Evolutionary conservation across 176 grass and related monocot species (phyloP).

Genomic region (Cymbopogon citratus): DNA sequence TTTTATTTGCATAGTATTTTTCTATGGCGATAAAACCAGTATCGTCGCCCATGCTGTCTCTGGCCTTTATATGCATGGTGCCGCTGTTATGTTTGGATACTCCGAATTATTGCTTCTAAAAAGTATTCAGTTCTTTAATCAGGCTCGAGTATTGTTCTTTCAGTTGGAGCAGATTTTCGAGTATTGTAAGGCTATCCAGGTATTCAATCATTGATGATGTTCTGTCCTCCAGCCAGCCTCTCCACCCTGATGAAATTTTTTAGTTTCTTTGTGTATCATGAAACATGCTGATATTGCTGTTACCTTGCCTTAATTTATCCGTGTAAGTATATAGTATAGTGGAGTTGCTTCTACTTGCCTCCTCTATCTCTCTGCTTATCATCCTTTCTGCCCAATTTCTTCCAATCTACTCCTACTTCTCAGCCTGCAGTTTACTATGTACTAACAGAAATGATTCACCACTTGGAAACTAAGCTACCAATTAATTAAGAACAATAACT

Average conservation of each 20-base stretch:
- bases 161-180: slow-evolving; percentile 33
- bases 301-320: neutral
- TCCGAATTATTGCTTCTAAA: slow-evolving; percentile 24
- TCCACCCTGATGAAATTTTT: neutral
- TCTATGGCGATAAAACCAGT: slow-evolving; percentile 7
- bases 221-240: neutral
- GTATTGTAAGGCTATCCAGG: slow-evolving; percentile 24
- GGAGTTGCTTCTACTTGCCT: neutral
- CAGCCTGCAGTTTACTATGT: neutral
- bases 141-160: slow-evolving; percentile 18
- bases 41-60: slow-evolving; percentile 25
- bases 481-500: neutral
- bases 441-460: neutral
- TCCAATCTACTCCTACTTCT: neutral
- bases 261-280: slow-evolving; percentile 7
- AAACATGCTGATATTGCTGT: slow-evolving; percentile 22
- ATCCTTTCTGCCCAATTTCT: slow-evolving; percentile 14
- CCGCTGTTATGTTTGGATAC: slow-evolving; percentile 23
- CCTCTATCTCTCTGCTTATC: neutral
- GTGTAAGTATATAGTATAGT: neutral
- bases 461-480: neutral
- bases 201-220: slow-evolving; percentile 25
- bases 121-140: slow-evolving; percentile 25
- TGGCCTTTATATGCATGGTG: slow-evolving; percentile 16
- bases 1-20: neutral